A percentile compares a stretch with the other conserved stretches of the same genome.
phyloP scores from a whole-genome alignment of 1,284 basidiomycete species.

The Pseudozyma thailandica region DNA sequence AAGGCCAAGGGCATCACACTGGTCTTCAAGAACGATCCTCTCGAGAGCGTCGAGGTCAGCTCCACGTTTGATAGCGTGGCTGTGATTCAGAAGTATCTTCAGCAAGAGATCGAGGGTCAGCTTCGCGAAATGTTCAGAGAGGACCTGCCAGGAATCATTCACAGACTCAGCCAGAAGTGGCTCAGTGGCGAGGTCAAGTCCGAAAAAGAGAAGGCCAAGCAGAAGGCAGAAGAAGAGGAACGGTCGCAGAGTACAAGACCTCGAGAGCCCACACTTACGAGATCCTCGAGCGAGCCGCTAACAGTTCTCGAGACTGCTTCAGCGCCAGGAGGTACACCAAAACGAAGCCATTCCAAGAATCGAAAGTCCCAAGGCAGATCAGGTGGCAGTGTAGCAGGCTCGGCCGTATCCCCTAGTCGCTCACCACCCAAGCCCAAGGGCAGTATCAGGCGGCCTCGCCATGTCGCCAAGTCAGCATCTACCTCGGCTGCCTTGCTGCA shows the following conservation, averaged over 20 bases:
- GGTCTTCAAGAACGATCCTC: constrained; percentile 99
- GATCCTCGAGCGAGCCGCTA: constrained; percentile 38
- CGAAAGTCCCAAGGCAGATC: constrained; percentile 13
- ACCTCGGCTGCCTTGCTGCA: constrained; percentile 37
- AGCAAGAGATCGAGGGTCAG: constrained; percentile 90
- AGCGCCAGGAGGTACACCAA: constrained; percentile 27
- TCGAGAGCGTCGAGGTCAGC: constrained; percentile 96
- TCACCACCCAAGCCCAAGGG: constrained; percentile 31
- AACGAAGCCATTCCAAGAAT: constrained; percentile 13
- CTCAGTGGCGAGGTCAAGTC: constrained; percentile 69
- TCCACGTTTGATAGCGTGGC: constrained; percentile 98
- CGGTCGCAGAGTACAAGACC: background rate
- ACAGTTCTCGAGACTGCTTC: constrained; percentile 30
- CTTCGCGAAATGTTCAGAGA: constrained; percentile 97
- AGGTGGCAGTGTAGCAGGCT: constrained; percentile 11
- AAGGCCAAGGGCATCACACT: constrained; percentile 95
- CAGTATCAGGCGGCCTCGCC: constrained; percentile 17
- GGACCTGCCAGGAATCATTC: constrained; percentile 96
- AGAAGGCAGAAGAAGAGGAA: constrained; percentile 20
- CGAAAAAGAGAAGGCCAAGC: constrained; percentile 40
- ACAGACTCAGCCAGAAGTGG: constrained; percentile 94
- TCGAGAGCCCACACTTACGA: constrained; percentile 17
- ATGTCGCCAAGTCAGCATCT: constrained; percentile 36
- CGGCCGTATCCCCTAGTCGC: constrained; percentile 14
- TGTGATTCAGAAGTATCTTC: constrained; percentile 80